Evolutionary conservation across 768 basidiomycete genomes (phyloP), one percentile per base, ranked within the genome.

Genomic region (Leucocoprinus sp.): DNA sequence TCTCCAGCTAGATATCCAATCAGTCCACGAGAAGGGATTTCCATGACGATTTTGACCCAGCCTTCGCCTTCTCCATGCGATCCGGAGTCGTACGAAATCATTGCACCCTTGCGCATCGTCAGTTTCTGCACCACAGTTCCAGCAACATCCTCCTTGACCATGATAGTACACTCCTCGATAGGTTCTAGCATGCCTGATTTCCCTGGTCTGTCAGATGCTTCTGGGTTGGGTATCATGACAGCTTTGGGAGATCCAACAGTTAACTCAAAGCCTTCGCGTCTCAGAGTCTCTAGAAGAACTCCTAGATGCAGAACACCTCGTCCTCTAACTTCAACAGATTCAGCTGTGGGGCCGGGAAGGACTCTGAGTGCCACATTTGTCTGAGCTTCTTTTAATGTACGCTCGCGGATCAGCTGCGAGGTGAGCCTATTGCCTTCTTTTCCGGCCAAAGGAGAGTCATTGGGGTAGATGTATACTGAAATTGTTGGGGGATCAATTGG

Each of bases 1-100:
- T 75, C 72, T 18, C 71, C 72, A 39, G 71, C 68, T 67, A 75
- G 69, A 46, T 73, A 75, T 5, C 71, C 71, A 59, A 75, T 72
- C 34, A 75, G 57, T 1, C 72, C 71, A 21, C 72, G 52, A 4
- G 71, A 66, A 26, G 72, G 71, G 9, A 73, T 66, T 23, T 75
- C 68, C 68, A 73, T 70, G 17, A 71, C 63, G 9, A 73, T 66
- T 40, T 61, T 65, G 5, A 70, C 65, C 65, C 66, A 73, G 8
- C 71, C 71, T 29, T 72, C 72, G 38, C 70, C 70, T 3, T 58
- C 58, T n/a, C 61, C 60, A 31, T 66, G 31, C 7, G 46, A 48
- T 19, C 39, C 69, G 15, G 63, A 54, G 8, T 73, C 71, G 45
- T 73, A 75, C 46, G 62, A 66, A 41, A 60, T 56, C 68, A 75